A percentile compares a stretch with the other conserved stretches of the same genome.
phyloP scores from a whole-genome alignment of 441 rosid species.

The Pelargonium citronellum region DNA sequence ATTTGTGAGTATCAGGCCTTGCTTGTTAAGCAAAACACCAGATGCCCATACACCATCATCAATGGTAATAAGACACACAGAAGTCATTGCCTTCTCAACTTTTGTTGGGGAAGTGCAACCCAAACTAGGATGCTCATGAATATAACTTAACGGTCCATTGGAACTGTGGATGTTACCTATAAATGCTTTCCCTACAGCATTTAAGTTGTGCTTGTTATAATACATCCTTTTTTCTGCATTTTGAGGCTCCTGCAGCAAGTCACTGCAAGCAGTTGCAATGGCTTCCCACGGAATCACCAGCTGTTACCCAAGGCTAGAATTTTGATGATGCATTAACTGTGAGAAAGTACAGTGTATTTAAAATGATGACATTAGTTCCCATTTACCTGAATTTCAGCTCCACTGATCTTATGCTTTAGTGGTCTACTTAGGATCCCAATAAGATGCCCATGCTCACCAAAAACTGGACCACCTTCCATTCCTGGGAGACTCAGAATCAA shows the following conservation, averaged over 20 bases:
- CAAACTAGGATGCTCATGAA: slow-evolving; percentile 19
- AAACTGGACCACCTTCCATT: slow-evolving; percentile 87
- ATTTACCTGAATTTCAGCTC: slow-evolving; percentile 91
- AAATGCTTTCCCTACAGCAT: slow-evolving; percentile 37
- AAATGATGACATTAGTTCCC: slow-evolving; percentile 17
- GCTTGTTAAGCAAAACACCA: slow-evolving; percentile 71
- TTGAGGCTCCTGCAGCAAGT: slow-evolving; percentile 66
- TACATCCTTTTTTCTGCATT: slow-evolving; percentile 37
- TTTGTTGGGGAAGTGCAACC: slow-evolving; percentile 25
- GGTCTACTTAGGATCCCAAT: slow-evolving; percentile 81
- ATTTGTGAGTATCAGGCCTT: slow-evolving; percentile 79
- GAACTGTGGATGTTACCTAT: slow-evolving; percentile 22
- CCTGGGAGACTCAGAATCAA: slow-evolving; percentile 39
- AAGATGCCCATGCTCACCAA: slow-evolving; percentile 51
- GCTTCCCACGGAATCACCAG: slow-evolving; percentile 99
- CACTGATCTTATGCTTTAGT: slow-evolving; percentile 64
- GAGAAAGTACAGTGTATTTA: slow-evolving; percentile 25
- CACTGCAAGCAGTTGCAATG: slow-evolving; percentile 78
- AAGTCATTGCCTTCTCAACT: slow-evolving; percentile 58
- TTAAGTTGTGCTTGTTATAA: slow-evolving; percentile 37
- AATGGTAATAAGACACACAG: slow-evolving; percentile 70
- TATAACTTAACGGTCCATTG: slow-evolving; percentile 23
- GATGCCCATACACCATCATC: slow-evolving; percentile 91
- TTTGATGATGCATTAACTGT: slow-evolving; percentile 53
- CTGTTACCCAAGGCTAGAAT: slow-evolving; percentile 89